These are phyloP conservation scores for Talaromyces albobiverticillius DNA, from an alignment of 2,329 filamentous ascomycete species.

Conservation along the genomic window DNA sequence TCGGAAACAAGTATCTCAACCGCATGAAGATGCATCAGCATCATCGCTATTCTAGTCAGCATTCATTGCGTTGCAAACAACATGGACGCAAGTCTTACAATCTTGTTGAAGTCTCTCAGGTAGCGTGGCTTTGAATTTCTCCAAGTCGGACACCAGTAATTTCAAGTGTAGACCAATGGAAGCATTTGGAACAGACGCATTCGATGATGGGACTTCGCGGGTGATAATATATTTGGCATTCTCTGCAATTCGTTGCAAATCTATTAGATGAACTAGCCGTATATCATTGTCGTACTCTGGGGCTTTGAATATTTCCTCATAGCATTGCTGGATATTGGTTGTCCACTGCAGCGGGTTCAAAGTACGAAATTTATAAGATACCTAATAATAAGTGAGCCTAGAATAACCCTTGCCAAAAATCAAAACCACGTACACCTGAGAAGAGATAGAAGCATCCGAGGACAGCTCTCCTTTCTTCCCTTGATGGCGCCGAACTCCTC, in stretches of 20 bases:
- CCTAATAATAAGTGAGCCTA: slow-evolving; percentile 5
- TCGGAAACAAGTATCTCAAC: slow-evolving; percentile 7
- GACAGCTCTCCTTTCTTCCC: slow-evolving; percentile 11
- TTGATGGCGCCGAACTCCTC: slow-evolving; percentile 7
- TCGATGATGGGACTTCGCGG: slow-evolving; percentile 1
- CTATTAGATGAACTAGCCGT: slow-evolving; percentile 3
- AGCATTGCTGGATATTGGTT: slow-evolving; percentile 8
- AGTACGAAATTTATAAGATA: slow-evolving; percentile 6
- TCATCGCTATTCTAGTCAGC: slow-evolving; percentile 4
- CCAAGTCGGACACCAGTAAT: slow-evolving; percentile 6
- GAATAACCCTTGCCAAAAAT: neutral
- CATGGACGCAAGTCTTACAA: slow-evolving; percentile 2
- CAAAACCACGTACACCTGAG: neutral
- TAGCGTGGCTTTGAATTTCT: slow-evolving; percentile 7
- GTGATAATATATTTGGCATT: slow-evolving; percentile 3
- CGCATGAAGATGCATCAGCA: slow-evolving; percentile 10
- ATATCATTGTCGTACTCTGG: slow-evolving; percentile 7
- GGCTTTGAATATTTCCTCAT: slow-evolving; percentile 7
- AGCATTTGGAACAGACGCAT: neutral
- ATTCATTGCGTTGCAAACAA: neutral
- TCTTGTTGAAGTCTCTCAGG: slow-evolving; percentile 9
- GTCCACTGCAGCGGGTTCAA: slow-evolving; percentile 8
- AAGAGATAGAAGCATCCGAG: slow-evolving; percentile 13
- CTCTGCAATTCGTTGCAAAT: slow-evolving; percentile 10
- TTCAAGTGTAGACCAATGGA: slow-evolving; percentile 4